Conservation (phyloP, 306 rosid species). For the Vigna hirtella region DNA sequence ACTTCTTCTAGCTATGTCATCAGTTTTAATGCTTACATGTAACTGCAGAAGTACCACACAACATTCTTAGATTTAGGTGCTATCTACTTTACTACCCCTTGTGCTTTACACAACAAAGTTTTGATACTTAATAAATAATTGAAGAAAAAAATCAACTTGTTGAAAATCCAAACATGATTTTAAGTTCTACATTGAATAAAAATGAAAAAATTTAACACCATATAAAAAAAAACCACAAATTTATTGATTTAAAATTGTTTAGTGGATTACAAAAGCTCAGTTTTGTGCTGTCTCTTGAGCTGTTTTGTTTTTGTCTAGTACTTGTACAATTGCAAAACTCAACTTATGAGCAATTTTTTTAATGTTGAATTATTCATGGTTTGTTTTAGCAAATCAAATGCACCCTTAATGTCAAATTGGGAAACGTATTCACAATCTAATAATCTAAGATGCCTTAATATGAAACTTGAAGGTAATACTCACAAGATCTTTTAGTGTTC, state of each 20-base stretch:
- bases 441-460: neutral
- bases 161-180: no score
- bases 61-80: neutral
- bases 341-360: neutral
- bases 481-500: constrained; percentile 83
- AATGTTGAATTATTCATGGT: neutral
- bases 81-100: no score
- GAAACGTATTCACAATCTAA: neutral
- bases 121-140: no score
- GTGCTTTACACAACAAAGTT: no score
- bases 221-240: no score
- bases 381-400: neutral
- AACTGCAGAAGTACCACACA: constrained; percentile 56
- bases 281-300: neutral
- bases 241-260: neutral
- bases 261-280: neutral
- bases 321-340: neutral
- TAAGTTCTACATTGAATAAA: no score
- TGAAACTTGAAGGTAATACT: constrained; percentile 50
- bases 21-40: constrained; percentile 76
- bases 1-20: constrained; percentile 76
- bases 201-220: no score
- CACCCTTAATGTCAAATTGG: neutral
- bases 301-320: neutral
- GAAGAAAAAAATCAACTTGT: no score